Base-by-base conservation (phyloP, 2,329 filamentous ascomycete genomes). In the Fonsecaea pedrosoi region DNA sequence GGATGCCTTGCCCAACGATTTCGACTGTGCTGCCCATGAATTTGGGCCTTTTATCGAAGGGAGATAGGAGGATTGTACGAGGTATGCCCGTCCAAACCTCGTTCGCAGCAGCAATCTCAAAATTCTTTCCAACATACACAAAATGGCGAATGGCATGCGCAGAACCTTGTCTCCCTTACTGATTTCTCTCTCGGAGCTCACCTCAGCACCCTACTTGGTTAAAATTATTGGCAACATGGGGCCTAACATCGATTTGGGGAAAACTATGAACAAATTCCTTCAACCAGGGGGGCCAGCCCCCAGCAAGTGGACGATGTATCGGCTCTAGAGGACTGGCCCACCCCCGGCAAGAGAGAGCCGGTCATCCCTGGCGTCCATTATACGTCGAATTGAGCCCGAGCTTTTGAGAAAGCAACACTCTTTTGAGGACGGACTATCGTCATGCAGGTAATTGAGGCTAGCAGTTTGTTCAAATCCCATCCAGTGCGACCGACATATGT, bases 1-100 rank as follows among this genome's bases (percentile, higher is more conserved):
- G 55, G 32, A 35, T 58, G 37, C 55, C 21, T 58, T 37, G 32
- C 55, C 35, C 55, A 58, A 42, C 55, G 30, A 58, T 58, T 55
- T 55, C 35, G 21, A 12, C 45, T 4, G 45, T 50, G 18, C 45
- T 50, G 4, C 21, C 45, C 45, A 18, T 18, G 45, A 50, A 6
- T 50, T 12, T 25, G 45, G 45, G n/a, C 38, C 38, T 40, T n/a
- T 18, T 7, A 25, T 10, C 9, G 18, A 25, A 25, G 30, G 30
- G 30, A 32, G 8, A 3, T 50, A 21, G 18, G 45, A 21, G 18
- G 18, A 50, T 12, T 21, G 7, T 21, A 25, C 25, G 25, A 25
- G 25, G 25, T 25, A 12, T n/a, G 40, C n/a, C 40, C n/a, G 15
- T 25, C 18, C 45, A 25, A 50, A 25, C 8, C 45, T 48, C 18